Conservation (phyloP, 805 yeast species). For the Hanseniaspora taiwanica region DNA sequence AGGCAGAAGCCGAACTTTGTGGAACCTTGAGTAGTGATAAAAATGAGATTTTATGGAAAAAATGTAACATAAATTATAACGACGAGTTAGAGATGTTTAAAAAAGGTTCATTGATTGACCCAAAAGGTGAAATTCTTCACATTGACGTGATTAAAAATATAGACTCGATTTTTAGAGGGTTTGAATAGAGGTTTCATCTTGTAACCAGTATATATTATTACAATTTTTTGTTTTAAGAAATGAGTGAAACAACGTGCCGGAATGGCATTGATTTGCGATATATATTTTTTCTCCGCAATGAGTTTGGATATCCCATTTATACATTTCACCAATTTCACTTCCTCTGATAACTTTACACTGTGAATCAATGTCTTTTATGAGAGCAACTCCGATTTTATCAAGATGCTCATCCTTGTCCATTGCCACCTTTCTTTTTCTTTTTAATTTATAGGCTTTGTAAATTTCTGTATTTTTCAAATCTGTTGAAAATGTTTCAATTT, state of each 20-base stretch:
- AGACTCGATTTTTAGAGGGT: slow-evolving; percentile 25
- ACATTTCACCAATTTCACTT: not conserved
- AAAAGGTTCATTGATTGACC: slow-evolving; percentile 55
- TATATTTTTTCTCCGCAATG: not conserved
- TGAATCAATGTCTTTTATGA: not conserved
- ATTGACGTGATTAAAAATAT: slow-evolving; percentile 27
- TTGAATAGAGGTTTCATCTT: slow-evolving; percentile 1
- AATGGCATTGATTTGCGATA: not conserved
- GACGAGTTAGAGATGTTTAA: slow-evolving; percentile 78
- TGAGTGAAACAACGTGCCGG: not conserved
- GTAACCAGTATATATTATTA: not conserved
- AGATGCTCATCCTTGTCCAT: not conserved
- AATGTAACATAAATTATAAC: slow-evolving; percentile 79
- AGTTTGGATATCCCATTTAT: not conserved
- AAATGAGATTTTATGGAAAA: slow-evolving; percentile 69
- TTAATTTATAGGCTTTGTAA: not conserved
- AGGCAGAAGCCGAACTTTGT: slow-evolving; percentile 62
- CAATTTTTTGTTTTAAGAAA: not conserved
- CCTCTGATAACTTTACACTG: not conserved
- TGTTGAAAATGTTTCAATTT: no score
- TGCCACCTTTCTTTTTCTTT: no score
- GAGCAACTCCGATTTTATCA: not conserved
- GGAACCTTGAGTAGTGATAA: slow-evolving; percentile 80
- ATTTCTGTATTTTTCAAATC: not conserved
- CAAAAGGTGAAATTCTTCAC: slow-evolving; percentile 36